Conservation (phyloP, 352 stramenopile genomes). For the Globisporangium mamillatum region DNA sequence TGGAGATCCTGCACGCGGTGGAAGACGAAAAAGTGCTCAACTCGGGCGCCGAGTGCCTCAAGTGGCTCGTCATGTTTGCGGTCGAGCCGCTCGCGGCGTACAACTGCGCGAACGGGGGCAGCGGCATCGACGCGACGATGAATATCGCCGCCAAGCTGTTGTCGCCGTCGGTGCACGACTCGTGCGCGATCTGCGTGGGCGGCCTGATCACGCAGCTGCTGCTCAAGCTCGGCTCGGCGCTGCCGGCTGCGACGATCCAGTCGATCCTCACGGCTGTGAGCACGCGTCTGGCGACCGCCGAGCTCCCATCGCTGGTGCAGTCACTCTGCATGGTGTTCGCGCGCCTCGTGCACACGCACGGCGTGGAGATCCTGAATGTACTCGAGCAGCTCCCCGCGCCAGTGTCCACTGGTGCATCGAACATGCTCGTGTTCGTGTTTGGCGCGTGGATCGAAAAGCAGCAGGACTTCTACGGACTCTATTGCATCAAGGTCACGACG, state of each 20-base stretch:
- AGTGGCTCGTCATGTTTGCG: constrained; percentile 82
- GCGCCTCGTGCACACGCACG: constrained; percentile 72
- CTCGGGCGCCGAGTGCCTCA: constrained; percentile 72
- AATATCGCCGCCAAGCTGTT: constrained; percentile 67
- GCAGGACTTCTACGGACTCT: constrained; percentile 78
- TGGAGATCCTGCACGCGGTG: constrained; percentile 50
- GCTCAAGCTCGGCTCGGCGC: constrained; percentile 54
- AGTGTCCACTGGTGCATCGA: constrained; percentile 21
- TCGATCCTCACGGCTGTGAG: constrained; percentile 74
- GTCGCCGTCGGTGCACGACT: constrained; percentile 62
- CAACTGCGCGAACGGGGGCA: constrained; percentile 33
- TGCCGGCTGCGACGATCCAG: constrained; percentile 65
- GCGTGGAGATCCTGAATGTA: constrained; percentile 60
- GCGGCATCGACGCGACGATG: constrained; percentile 69
- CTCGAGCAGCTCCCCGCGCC: constrained; percentile 65
- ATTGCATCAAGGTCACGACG: constrained; percentile 83
- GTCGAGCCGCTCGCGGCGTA: constrained; percentile 61
- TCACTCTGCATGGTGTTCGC: constrained; percentile 84
- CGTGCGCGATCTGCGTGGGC: constrained; percentile 66
- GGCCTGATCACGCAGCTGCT: constrained; percentile 82
- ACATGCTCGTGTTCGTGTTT: constrained; percentile 80
- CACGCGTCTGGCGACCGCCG: constrained; percentile 54
- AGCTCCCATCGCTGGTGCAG: constrained; percentile 74
- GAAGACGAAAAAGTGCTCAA: constrained; percentile 82
- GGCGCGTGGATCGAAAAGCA: constrained; percentile 83